Evolutionary conservation across 2,329 filamentous ascomycete species (phyloP), one percentile per base, ranked within the genome.

Genomic region (Mycosphaerelloides madeirae): DNA sequence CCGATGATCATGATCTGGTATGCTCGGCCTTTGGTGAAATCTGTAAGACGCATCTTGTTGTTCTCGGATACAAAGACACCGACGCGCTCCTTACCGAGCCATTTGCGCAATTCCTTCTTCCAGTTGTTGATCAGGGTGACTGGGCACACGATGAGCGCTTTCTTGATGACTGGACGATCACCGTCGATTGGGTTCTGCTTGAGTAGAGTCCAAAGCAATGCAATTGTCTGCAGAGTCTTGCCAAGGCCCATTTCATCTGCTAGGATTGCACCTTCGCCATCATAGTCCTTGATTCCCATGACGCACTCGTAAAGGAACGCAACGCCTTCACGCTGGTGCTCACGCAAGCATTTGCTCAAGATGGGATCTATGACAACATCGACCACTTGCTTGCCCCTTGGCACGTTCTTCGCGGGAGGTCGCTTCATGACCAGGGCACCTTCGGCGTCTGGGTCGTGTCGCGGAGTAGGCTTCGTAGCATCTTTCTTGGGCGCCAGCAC

Each of bases 201-300:
- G 49, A 87, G 65, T 28, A 87, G 63, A 1, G 83, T 87, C 83
- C 83, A 87, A 11, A 87, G 60, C 35, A 87, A 65, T 3, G 83
- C 71, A 56, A 87, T 87, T 0, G 83, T 86, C 57, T 87, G 83
- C 28, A 87, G 61, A 1, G 84, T 86, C 65, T 87, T 87, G 15
- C 84, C 84, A 2, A 87, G 64, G 0, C 84, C 84, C 84, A 87
- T 87, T 55, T 87, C 84, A 59, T 87, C 84, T 1, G 84, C 84
- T 38, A 87, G 68, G 46, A 87, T 81, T 3, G 82, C 83, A 18
- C 83, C 83, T 63, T 83, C 76, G 1, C 83, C 83, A 55, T 78
- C 78, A 49, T 77, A 81, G 32, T 74, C 68, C 32, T 81, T 74
- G 73, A 86, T 77, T 4, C 83, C 83, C 83, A 87, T 87, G 0